Evolutionary conservation across 2,329 filamentous ascomycete genomes (phyloP), one percentile per base, ranked within the genome.

Genomic region (Pyrenochaeta sp.): DNA sequence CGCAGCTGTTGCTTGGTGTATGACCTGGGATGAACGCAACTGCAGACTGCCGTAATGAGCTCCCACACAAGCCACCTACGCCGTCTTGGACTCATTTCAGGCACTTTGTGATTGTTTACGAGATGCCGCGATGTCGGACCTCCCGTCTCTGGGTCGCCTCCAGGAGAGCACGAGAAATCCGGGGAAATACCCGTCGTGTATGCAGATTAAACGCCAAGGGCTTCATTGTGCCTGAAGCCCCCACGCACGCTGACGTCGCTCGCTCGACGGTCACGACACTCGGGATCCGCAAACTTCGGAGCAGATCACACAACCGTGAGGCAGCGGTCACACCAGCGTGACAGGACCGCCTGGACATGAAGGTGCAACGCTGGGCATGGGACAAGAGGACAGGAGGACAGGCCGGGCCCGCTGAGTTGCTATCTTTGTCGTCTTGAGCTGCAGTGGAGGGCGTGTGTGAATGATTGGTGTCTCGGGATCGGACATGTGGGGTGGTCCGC

Each of bases 161-260:
- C 27, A 44, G 50, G 40, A 34, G 50, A 45, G 22, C 50, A 25
- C 53, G 56, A 30, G 44, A 34, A 59, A 50, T 54, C 48, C 45
- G 53, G 56, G 58, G 57, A 62, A 52, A 50, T 50, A 46, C 52
- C 52, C 39, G 34, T 52, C 37, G 53, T 63, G 58, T 61, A 54
- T 42, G 44, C 62, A 61, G 63, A 62, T 68, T 52, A 49, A 27
- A 57, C 48, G 66, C 64, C 62, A 66, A 68, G 65, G 65, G 61
- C 64, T 68, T 65, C 57, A 61, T 43, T 43, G 40, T 43, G 40
- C 40, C 40, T 43, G 40, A 22, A 43, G 19, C 42, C 22, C 13
- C 9, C 13, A 27, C 24, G 59, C 52, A 63, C 40, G 46, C 52
- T 65, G 62, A 66, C 58, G 62, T 58, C 53, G 54, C 13, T 37